Conservation (phyloP, 2,329 filamentous ascomycete genomes). For the Phialemonium atrogriseum region DNA sequence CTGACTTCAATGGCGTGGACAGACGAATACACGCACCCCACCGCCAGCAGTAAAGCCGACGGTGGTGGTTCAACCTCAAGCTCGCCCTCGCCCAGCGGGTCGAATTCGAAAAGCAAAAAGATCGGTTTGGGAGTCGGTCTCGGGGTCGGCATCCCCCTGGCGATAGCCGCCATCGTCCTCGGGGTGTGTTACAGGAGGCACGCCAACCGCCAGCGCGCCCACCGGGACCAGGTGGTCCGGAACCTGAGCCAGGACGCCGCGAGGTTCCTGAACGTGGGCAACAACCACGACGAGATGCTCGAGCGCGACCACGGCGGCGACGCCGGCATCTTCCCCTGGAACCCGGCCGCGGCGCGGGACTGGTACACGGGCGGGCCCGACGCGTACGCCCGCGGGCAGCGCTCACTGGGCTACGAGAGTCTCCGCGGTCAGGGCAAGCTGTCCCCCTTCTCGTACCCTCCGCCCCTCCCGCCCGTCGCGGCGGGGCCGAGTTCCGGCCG, state of each 20-base stretch:
- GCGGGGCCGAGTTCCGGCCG: slow-evolving; percentile 5
- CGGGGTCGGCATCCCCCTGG: slow-evolving; percentile 50
- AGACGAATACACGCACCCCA: slow-evolving; percentile 39
- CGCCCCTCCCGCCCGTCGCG: slow-evolving; percentile 8
- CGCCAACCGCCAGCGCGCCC: slow-evolving; percentile 32
- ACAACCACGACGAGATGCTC: slow-evolving; percentile 36
- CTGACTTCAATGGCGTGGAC: slow-evolving; percentile 48
- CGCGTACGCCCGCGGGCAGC: slow-evolving; percentile 27
- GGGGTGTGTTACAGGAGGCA: slow-evolving; percentile 38
- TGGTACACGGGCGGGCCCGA: slow-evolving; percentile 40
- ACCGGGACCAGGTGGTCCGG: slow-evolving; percentile 36
- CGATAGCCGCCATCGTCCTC: slow-evolving; percentile 31
- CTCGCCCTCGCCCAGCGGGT: slow-evolving; percentile 18
- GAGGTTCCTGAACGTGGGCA: slow-evolving; percentile 29
- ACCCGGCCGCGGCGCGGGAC: slow-evolving; percentile 13
- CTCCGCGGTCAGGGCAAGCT: slow-evolving; percentile 22
- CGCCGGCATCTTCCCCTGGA: slow-evolving; percentile 21
- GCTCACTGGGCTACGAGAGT: slow-evolving; percentile 42
- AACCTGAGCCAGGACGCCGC: slow-evolving; percentile 40
- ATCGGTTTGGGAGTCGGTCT: slow-evolving; percentile 58
- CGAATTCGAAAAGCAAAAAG: slow-evolving; percentile 24
- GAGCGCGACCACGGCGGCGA: slow-evolving; percentile 25
- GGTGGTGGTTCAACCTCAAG: not conserved
- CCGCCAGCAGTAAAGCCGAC: slow-evolving; percentile 2
- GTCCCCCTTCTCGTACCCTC: slow-evolving; percentile 10